Conservation (phyloP, 176 grass and related monocot genomes). For the Zea luxurians region DNA sequence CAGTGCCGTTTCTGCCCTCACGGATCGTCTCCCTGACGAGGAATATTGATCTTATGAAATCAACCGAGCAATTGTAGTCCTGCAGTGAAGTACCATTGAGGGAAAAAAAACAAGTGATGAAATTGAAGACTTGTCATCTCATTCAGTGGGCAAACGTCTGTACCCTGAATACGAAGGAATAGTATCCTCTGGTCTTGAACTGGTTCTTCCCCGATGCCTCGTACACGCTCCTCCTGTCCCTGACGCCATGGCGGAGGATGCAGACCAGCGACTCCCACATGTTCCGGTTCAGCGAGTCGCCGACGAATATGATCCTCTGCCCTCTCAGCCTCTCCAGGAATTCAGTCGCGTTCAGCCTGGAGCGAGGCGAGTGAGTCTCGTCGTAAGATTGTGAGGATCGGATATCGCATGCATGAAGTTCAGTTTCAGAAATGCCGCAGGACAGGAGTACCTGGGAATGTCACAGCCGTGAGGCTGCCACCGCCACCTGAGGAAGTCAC, state of each 20-base stretch:
- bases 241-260: slow-evolving; percentile 65
- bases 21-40: slow-evolving; percentile 62
- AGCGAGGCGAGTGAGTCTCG: neutral
- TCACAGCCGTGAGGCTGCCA: slow-evolving; percentile 77
- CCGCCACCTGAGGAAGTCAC: slow-evolving; percentile 71
- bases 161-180: slow-evolving; percentile 91
- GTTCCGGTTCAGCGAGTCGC: slow-evolving; percentile 89
- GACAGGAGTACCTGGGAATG: slow-evolving; percentile 55
- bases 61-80: slow-evolving; percentile 81
- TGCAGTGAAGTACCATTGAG: slow-evolving; percentile 37
- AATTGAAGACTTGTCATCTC: neutral
- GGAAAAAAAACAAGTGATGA: neutral
- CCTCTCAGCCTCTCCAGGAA: slow-evolving; percentile 79
- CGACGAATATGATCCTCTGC: slow-evolving; percentile 89
- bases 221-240: slow-evolving; percentile 63
- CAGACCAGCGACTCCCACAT: slow-evolving; percentile 99
- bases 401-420: neutral
- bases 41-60: slow-evolving; percentile 84
- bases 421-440: neutral
- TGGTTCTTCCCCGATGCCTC: slow-evolving; percentile 73
- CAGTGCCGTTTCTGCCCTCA: slow-evolving; percentile 23
- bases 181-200: slow-evolving; percentile 81
- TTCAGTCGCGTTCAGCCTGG: slow-evolving; percentile 67
- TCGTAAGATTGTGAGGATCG: neutral
- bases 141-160: neutral